phyloP scores from a whole-genome alignment of 2,329 filamentous ascomycete genomes.

The Penicillium sp. region DNA sequence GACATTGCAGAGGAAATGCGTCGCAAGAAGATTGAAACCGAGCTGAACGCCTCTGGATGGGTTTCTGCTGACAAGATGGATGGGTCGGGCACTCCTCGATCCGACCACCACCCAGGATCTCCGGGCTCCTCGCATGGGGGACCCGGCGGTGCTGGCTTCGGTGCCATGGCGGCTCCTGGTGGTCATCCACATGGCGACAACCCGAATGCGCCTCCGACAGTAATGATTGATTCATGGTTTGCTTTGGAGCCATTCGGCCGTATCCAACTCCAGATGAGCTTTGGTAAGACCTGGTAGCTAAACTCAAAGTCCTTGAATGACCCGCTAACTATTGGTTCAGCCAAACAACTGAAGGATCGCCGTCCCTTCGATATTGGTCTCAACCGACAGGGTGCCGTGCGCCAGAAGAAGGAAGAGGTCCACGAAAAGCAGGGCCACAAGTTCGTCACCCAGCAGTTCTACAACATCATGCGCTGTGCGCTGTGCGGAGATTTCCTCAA shows the following conservation, averaged over 20 bases:
- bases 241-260: constrained; percentile 92
- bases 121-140: constrained; percentile 43
- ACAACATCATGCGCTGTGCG: constrained; percentile 99
- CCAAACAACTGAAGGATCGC: constrained; percentile 85
- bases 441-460: constrained; percentile 97
- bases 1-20: constrained; percentile 98
- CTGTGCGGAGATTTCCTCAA: constrained; percentile 98
- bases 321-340: constrained; percentile 44
- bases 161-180: constrained; percentile 33
- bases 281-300: constrained; percentile 57
- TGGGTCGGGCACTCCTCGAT: constrained; percentile 57
- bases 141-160: constrained; percentile 25
- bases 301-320: neutral
- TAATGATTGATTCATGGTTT: constrained; percentile 89
- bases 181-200: constrained; percentile 40
- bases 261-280: constrained; percentile 89
- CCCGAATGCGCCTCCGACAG: constrained; percentile 40
- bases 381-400: constrained; percentile 92
- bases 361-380: constrained; percentile 86
- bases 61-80: constrained; percentile 96
- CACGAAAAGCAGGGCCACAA: constrained; percentile 99
- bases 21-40: constrained; percentile 94
- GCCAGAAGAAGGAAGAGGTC: constrained; percentile 96
- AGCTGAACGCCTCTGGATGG: constrained; percentile 94
- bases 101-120: constrained; percentile 60